Evolutionary conservation across 768 basidiomycete species (phyloP), one percentile per base, ranked within the genome.

Genomic region (Glaciozyma antarctica): DNA sequence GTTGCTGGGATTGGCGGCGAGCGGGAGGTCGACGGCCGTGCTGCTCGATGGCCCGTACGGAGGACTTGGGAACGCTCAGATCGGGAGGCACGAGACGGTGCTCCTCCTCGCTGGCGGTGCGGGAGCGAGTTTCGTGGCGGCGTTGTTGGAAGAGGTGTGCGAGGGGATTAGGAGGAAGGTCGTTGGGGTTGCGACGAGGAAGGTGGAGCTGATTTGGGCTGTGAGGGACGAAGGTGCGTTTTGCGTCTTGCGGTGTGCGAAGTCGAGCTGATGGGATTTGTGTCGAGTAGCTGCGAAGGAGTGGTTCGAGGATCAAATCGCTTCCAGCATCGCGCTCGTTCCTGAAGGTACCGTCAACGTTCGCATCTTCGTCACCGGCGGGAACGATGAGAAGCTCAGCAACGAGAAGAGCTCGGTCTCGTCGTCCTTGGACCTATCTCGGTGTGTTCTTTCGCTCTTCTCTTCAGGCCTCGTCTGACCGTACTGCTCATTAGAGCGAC

Each of bases 31-130:
- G 1, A 71, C 69, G 19, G 66, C 65, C 7, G 70, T 73, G 22
- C 64, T 74, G 13, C 66, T 74, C 26, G 73, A 74, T 41, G 73
- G 73, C 0, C 73, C 73, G 3, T 74, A 73, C 60, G 72, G 72
- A 22, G 68, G 66, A 10, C 51, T 64, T 10, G 47, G 49, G 32
- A 48, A 52, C 43, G 63, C 60, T 41, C 67, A 73, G 47, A 60
- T 72, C 48, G 51, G 60, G 17, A 38, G 62, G 0, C 65, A 73
- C 53, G 56, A 68, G 13, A 28, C 57, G 26, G 52, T 68, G 43
- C 10, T 73, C 24, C 63, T 74, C 10, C 2, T 74, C 45, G 70
- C 69, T 5, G 73, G 72, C 3, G 73, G 72, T 0, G 64, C 67
- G 19, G 73, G 73, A 5, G 66, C 68, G 28, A 65, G 60, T 16